Evolutionary conservation across 257 asterid species (phyloP).

Genomic region (Fraxinus pennsylvanica): DNA sequence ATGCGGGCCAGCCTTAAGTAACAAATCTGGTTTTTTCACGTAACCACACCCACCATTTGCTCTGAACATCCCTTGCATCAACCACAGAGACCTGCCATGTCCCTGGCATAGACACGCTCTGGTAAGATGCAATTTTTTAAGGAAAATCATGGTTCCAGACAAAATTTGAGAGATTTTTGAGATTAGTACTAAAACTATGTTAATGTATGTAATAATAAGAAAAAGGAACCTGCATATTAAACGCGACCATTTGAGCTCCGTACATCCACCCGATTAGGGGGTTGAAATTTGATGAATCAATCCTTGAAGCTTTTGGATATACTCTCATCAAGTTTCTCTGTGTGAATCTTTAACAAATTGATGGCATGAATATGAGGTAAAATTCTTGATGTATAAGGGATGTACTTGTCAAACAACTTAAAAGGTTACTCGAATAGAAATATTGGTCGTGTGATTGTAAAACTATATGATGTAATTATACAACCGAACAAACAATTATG

Average conservation of each 20-base stretch:
- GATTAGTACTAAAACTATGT: background rate
- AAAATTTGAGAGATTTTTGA: background rate
- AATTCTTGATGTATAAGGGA: background rate
- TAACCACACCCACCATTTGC: slow-evolving; percentile 88
- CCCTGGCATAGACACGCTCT: slow-evolving; percentile 39
- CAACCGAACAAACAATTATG: background rate
- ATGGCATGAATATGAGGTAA: background rate
- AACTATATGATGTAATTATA: background rate
- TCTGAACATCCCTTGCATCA: slow-evolving; percentile 80
- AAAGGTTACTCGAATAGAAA: no score
- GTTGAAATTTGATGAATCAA: slow-evolving; percentile 78
- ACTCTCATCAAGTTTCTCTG: slow-evolving; percentile 80
- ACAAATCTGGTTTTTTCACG: slow-evolving; percentile 70
- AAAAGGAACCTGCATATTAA: slow-evolving; percentile 72
- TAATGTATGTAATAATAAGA: background rate
- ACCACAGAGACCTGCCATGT: slow-evolving; percentile 70
- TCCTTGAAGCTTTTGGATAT: slow-evolving; percentile 68
- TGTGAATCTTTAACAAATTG: slow-evolving; percentile 47
- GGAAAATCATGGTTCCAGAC: background rate
- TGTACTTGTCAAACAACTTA: no score
- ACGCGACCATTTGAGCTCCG: slow-evolving; percentile 87
- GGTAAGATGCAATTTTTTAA: background rate
- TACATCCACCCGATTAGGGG: slow-evolving; percentile 79
- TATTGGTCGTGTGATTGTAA: no score
- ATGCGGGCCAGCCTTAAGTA: slow-evolving; percentile 39